Evolutionary conservation across 208 protist species (phyloP), one percentile per base, ranked within the genome.

Genomic region (Leishmania aethiopica): DNA sequence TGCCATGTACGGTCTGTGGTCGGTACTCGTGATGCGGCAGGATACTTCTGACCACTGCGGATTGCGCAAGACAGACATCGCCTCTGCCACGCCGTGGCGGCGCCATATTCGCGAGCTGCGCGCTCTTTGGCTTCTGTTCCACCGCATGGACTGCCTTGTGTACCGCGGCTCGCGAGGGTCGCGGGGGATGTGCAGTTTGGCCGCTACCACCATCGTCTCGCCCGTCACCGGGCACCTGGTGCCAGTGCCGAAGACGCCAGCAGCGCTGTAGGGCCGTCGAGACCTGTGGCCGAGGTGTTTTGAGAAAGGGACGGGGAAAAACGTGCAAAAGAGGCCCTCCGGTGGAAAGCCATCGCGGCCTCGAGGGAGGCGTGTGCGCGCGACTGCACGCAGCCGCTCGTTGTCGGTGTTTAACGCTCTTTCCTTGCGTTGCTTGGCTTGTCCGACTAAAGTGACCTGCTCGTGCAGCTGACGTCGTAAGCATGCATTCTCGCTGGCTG

Each of bases 1-100:
- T 71, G 57, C 79, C 64, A 84, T 91, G 80, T 92, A 92, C 72
- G 89, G 79, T 4, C 51, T 83, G 32, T 92, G 89, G 89, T 76
- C 89, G 49, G 45, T 87, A 74, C 78, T 83, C n/a, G 82, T 88
- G 6, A 89, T 91, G 80, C 73, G 82, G 32, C 47, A 67, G 17
- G 81, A 73, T 78, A 79, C 71, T 13, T 83, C 74, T 5, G 83
- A 86, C 59, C 84, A 84, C 55, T 87, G 84, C 37, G 42, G 37
- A 13, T 55, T 87, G 47, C 22, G 59, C 10, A 53, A 78, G 51
- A 55, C 32, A 17, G 77, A 81, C 15, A 7, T 82, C 1, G 42
- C 19, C 28, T 55, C n/a, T 60, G 69, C 45, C 13, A 72, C n/a
- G 4, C 60, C 59, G 22, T 86, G 78, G 83, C 66, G 60, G 78